Percentiles rank a stretch among this genome's conserved stretches.
Evolutionary conservation across 176 grass and related monocot genomes (phyloP).

Genomic region (Bolboschoenus planiculmis): DNA sequence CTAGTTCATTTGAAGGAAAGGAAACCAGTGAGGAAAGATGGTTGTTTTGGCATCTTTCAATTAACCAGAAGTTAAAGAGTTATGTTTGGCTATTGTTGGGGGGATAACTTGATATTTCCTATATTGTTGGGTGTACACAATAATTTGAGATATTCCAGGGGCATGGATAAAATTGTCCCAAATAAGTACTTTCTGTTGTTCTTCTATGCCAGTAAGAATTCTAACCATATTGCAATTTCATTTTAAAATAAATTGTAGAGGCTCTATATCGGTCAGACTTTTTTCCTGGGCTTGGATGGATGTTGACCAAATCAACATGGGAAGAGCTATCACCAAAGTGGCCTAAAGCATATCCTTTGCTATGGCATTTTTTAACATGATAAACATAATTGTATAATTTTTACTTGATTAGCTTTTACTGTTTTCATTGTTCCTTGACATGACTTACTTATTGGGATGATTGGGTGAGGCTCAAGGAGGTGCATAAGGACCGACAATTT

Average conservation of each 20-base stretch:
- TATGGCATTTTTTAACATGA: background rate
- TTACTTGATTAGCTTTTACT: constrained; percentile 3
- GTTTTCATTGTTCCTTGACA: constrained; percentile 61
- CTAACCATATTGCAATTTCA: constrained; percentile 24
- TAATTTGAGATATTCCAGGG: background rate
- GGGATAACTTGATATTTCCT: background rate
- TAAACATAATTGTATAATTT: background rate
- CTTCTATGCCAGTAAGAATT: constrained; percentile 7
- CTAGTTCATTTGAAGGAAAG: background rate
- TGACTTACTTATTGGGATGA: constrained; percentile 99
- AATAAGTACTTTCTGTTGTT: background rate
- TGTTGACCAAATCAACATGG: constrained; percentile 90
- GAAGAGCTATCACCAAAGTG: constrained; percentile 92
- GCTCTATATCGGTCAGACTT: constrained; percentile 93
- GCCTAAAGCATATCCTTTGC: constrained; percentile 99
- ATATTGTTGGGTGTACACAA: background rate
- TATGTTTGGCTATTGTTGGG: background rate
- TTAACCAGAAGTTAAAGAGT: background rate
- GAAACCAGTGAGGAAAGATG: background rate
- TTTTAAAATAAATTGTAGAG: constrained; percentile 35
- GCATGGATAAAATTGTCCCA: background rate
- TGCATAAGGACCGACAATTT: constrained; percentile 79
- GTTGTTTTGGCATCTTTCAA: background rate
- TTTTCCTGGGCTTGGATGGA: constrained; percentile 99
- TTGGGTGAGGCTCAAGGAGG: constrained; percentile 93